Evolutionary conservation across 75 land plant genomes (phyloP), one percentile per base, ranked within the genome.

Genomic region (Picea glauca): DNA sequence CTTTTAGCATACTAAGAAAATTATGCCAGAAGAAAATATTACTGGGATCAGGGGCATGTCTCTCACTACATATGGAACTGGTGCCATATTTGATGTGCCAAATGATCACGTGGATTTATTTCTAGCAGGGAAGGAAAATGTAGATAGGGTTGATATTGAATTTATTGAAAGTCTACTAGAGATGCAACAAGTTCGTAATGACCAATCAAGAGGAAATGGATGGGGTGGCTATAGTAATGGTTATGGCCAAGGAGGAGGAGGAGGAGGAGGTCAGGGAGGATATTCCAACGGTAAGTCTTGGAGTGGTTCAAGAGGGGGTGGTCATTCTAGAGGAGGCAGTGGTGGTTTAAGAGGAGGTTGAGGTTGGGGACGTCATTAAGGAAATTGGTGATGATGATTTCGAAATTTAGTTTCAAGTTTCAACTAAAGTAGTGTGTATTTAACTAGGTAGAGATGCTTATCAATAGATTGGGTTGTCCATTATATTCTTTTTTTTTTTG

Each of bases 11-110:
- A 8, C 79, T 97, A 78, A 83, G 88, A 67, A 88, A 66, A 84
- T 86, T 61, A 62, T 97, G 75, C 88, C 95, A 23, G 99, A 97
- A 65, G 94, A 94, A 6, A 83, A 82, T 72, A 84, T 92, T 68
- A 87, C 83, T 58, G 81, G 81, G 67, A 83, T 97, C 26, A 86
- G 86, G 74, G 92, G 92, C 50, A 76, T 97, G 81, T 78, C 91
- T 58, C 82, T 97, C 5, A 97, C 95, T 3, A 87, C 85, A 66
- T 95, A 94, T 85, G 98, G 93, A 58, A 88, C 58, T 73, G 92
- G 95, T 75, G 98, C 93, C 0, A 92, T 97, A 11, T 94, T 97
- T 89, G 98, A 97, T 88, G 98, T 91, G 56, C 86, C 93, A 2
- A 61, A 84, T 63, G 89, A 77, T 57, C 88, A 87, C 35, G 85